A percentile compares a stretch with the other conserved stretches of the same genome.
Evolutionary conservation across 345 rosid species (phyloP).

Genomic region (Dovyalis caffra): DNA sequence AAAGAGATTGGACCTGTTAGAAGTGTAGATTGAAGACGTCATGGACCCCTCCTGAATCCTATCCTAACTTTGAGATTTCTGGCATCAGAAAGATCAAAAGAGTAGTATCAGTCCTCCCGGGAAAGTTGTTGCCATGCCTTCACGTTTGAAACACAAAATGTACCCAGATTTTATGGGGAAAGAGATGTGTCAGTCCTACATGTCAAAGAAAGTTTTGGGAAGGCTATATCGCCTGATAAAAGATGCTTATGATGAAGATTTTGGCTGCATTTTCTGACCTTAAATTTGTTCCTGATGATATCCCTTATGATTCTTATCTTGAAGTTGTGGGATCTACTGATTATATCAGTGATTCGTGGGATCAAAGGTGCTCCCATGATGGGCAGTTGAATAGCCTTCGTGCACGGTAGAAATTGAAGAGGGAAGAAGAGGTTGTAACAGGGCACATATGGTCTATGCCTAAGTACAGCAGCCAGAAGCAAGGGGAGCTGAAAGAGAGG

Average conservation of each 20-base stretch:
- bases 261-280: constrained; percentile 37
- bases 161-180: constrained; percentile 97
- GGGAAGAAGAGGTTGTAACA: constrained; percentile 89
- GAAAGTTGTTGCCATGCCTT: constrained; percentile 65
- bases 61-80: constrained; percentile 52
- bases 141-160: constrained; percentile 55
- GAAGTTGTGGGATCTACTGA: constrained; percentile 57
- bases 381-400: constrained; percentile 74
- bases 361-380: constrained; percentile 65
- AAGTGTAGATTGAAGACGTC: constrained; percentile 83
- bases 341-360: constrained; percentile 72
- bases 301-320: constrained; percentile 63
- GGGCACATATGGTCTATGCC: constrained; percentile 98
- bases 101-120: too few species aligned
- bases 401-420: constrained; percentile 68
- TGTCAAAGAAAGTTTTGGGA: constrained; percentile 70
- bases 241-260: constrained; percentile 56
- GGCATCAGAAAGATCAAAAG: constrained; percentile 26
- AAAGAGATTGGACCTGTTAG: constrained; percentile 55
- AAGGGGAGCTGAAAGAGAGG: constrained; percentile 74
- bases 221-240: constrained; percentile 62
- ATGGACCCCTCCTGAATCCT: constrained; percentile 81
- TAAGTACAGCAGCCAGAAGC: constrained; percentile 57
- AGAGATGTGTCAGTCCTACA: constrained; percentile 64
- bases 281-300: constrained; percentile 33